Conservation (phyloP, 441 rosid species). For the Syzygium malaccense region DNA sequence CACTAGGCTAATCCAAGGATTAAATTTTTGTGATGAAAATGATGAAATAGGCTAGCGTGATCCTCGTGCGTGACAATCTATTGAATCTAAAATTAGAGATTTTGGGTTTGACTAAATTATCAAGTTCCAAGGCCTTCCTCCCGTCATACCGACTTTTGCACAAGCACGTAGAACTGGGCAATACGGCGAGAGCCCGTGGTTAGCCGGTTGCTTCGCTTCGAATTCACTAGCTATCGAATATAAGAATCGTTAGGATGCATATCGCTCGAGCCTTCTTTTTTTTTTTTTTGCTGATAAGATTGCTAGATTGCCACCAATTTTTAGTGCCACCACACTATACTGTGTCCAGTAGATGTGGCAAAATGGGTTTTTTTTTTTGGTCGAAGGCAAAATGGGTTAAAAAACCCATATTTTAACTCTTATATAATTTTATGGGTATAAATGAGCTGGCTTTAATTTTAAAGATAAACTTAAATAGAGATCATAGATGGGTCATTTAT, state of each 20-base stretch:
- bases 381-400: too few relatives aligned
- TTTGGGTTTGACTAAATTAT: background rate
- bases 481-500: too few relatives aligned
- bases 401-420: too few relatives aligned
- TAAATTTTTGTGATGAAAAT: background rate
- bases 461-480: too few relatives aligned
- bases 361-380: too few relatives aligned
- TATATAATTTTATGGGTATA: too few relatives aligned
- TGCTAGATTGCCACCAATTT: too few relatives aligned
- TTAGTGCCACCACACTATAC: too few relatives aligned
- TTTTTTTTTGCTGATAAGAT: too few relatives aligned
- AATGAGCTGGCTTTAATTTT: too few relatives aligned
- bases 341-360: background rate
- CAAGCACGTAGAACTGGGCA: background rate
- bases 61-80: background rate
- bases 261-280: background rate
- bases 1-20: background rate
- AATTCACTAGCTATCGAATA: background rate
- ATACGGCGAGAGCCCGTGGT: accelerated
- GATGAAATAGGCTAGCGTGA: background rate
- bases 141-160: background rate
- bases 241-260: background rate
- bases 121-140: background rate
- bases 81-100: background rate
- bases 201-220: background rate